A percentile compares a stretch with the other conserved stretches of the same genome.
These are phyloP conservation scores for Populus hybrid DNA, from an alignment of 441 rosid species.

Conservation along the genomic window DNA sequence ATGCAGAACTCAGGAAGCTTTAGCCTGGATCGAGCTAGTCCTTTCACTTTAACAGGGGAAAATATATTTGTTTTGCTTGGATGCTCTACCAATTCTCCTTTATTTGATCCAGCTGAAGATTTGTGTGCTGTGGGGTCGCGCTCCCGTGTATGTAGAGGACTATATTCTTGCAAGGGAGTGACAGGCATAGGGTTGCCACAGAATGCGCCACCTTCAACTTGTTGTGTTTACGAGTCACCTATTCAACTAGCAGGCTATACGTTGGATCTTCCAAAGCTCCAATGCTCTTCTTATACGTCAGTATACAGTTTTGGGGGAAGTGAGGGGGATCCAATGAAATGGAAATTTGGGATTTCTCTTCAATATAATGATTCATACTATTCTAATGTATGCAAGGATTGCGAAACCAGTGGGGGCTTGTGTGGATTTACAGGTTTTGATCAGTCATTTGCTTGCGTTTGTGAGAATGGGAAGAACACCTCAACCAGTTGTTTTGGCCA, in stretches of 20 bases:
- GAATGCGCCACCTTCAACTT: too few relatives aligned
- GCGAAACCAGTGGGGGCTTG: slow-evolving; percentile 62
- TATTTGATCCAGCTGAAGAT: slow-evolving; percentile 52
- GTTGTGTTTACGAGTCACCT: slow-evolving; percentile 56
- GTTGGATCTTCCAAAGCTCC: slow-evolving; percentile 63
- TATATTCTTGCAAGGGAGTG: too few relatives aligned
- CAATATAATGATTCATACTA: slow-evolving; percentile 46
- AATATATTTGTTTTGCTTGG: slow-evolving; percentile 62
- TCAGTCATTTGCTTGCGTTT: slow-evolving; percentile 66
- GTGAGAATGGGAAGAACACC: slow-evolving; percentile 53
- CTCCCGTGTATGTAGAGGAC: too few relatives aligned
- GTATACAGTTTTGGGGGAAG: slow-evolving; percentile 54
- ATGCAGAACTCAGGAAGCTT: slow-evolving; percentile 71
- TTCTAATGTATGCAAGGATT: slow-evolving; percentile 44
- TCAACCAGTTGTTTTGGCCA: slow-evolving; percentile 50
- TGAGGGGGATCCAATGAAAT: slow-evolving; percentile 58
- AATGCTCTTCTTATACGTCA: slow-evolving; percentile 59
- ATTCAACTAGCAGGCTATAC: slow-evolving; percentile 45
- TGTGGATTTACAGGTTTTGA: slow-evolving; percentile 62
- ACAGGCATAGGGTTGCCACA: too few relatives aligned
- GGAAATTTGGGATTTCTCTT: slow-evolving; percentile 58
- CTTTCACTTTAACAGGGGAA: slow-evolving; percentile 43
- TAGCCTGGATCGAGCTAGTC: slow-evolving; percentile 53
- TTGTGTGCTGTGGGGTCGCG: too few relatives aligned
- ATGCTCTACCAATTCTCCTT: slow-evolving; percentile 61